Evolutionary conservation across 192 early-diverging fungal species (phyloP).

Genomic region (Geranomyces michiganensis): DNA sequence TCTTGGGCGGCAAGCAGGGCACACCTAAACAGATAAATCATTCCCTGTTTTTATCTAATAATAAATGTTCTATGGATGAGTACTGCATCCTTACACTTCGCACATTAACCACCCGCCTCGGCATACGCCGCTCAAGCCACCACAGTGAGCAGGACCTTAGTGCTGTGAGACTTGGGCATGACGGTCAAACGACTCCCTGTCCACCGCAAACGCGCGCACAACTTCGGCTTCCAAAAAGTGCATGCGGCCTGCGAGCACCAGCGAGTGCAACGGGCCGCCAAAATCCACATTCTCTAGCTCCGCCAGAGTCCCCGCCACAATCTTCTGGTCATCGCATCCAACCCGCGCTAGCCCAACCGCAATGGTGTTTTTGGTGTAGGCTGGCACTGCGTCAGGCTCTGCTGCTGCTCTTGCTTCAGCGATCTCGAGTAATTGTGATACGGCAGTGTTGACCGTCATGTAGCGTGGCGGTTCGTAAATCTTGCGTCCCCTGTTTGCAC

Average conservation of each 20-base stretch:
- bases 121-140: too few relatives aligned
- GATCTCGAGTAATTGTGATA: conserved; percentile 90
- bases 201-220: conserved; percentile 74
- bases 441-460: conserved; percentile 95
- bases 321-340: conserved; percentile 79
- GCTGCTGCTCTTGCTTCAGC: conserved; percentile 71
- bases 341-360: conserved; percentile 92
- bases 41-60: too few relatives aligned
- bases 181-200: conserved; percentile 46
- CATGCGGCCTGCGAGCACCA: conserved; percentile 89
- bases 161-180: conserved; percentile 28
- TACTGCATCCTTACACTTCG: too few relatives aligned
- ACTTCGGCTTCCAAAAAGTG: conserved; percentile 93
- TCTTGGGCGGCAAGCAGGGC: too few relatives aligned
- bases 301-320: conserved; percentile 83
- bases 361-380: conserved; percentile 76
- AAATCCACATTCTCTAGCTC: conserved; percentile 87
- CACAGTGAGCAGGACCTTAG: too few relatives aligned
- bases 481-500: conserved; percentile 64
- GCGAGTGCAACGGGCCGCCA: conserved; percentile 91
- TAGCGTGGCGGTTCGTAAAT: conserved; percentile 98
- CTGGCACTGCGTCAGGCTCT: conserved; percentile 32
- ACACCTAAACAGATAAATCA: too few relatives aligned
- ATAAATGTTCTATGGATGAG: too few relatives aligned
- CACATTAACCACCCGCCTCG: too few relatives aligned